Base-by-base conservation (phyloP, 805 yeast species). In the Schwanniomyces occidentalis region DNA sequence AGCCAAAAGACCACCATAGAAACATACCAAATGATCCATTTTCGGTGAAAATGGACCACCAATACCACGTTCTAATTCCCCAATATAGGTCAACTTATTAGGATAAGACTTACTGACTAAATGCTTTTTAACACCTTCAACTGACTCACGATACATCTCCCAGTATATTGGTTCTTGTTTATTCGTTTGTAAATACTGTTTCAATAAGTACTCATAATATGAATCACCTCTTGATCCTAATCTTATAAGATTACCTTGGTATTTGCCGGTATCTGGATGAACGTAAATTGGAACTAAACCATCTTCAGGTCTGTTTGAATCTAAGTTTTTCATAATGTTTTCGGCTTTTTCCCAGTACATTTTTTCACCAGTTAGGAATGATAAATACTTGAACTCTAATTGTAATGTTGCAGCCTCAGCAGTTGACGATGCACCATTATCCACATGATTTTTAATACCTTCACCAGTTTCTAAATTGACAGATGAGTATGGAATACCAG, bases 21-120 rank as follows among this genome's bases (percentile, higher is more conserved):
- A 89, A 58, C 97, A 90, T 16, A 88, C 96, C 40, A 87, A 66
- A 61, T 90, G 96, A 55, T 90, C 96, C 95, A 90, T 86, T 54
- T 87, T 88, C 12, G 79, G 65, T 10, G 82, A 75, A 10, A 82
- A 57, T 3, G 67, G 61, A 0, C 83, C 80, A 5, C 58, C 62
- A n/a, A 86, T 48, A 8, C 96, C 96, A 18, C 58, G 46, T 15
- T 82, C 85, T 32, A 78, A 71, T 57, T 90, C 97, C 8, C 95
- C 95, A 38, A 89, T 70, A 51, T 71, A 90, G 0, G 83, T 71
- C 16, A 84, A 64, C 1, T 74, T 73, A 46, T 62, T 75, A 4
- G 95, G 95, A 23, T 58, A 56, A 1, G 95, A 80, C 36, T 75
- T 66, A 18, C 70, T 58, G 5, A 84, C 63, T 48, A 90, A 58